These are phyloP conservation scores for Trypanosoma congolense DNA, from an alignment of 208 protist species.

Conservation along the genomic window DNA sequence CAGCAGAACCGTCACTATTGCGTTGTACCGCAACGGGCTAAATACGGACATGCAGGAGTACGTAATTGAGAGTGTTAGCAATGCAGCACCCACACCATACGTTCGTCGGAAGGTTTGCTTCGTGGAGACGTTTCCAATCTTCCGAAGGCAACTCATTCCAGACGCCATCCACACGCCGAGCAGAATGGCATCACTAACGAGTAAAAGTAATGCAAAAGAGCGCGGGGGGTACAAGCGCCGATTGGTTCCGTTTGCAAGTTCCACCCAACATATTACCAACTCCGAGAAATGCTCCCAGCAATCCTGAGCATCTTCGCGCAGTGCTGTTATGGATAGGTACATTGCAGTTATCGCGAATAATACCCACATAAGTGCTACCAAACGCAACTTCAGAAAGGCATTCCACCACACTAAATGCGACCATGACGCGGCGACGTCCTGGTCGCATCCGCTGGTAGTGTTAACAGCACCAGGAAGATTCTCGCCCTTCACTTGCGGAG, in stretches of 20 bases:
- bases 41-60: conserved; percentile 14
- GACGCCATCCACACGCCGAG: conserved; percentile 8
- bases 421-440: conserved; percentile 3
- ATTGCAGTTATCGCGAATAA: neutral
- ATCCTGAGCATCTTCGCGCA: neutral
- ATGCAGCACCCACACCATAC: conserved; percentile 1
- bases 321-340: neutral
- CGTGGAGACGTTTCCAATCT: conserved; percentile 16
- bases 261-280: conserved; percentile 1
- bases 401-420: conserved; percentile 10
- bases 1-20: conserved; percentile 4
- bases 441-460: too few species aligned
- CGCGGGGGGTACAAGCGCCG: conserved; percentile 9
- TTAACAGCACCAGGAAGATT: too few species aligned
- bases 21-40: conserved; percentile 23
- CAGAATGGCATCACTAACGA: conserved; percentile 11
- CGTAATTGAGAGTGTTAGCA: conserved; percentile 2
- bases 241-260: neutral
- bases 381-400: conserved; percentile 1
- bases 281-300: conserved; percentile 17
- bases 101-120: conserved; percentile 15
- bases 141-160: conserved; percentile 10
- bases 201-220: conserved; percentile 5
- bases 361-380: conserved; percentile 1
- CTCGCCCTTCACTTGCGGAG: too few species aligned